Evolutionary conservation across 345 rosid species (phyloP), one percentile per base, ranked within the genome.

Genomic region (Melaleuca alternifolia): DNA sequence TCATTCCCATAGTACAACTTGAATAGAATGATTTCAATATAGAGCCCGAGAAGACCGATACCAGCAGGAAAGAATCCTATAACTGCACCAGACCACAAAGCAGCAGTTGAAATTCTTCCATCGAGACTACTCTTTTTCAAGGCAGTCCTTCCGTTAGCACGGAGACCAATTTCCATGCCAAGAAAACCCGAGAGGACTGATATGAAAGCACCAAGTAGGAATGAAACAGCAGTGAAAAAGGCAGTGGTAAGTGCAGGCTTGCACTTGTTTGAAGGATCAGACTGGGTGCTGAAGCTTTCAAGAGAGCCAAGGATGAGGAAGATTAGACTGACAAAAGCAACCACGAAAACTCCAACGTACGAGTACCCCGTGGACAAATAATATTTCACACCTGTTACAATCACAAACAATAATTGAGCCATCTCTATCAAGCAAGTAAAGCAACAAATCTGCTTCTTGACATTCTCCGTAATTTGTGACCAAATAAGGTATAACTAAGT

Each of bases 41-140:
- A 65, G 33, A 85, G 86, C 48, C 30, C 82, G 56, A 85, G 21
- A 65, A 85, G 86, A 71, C 86, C 51, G 33, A 10, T 51, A 50
- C 83, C 83, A 65, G 86, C 83, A 16, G 65, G 51, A 54, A 85
- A 33, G 51, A 71, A 33, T n/a, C 86, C 83, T 83, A 85, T 85
- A 11, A 20, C 62, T 65, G 83, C 86, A 85, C 83, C 86, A 33
- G 51, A 71, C 83, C 83, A 65, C 50, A 71, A 85, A 85, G 83
- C 86, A 26, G 46, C 83, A 85, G 24, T 84, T 23, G 76, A 76
- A 37, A 2, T 41, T 41, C 41, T 41, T 41, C 41, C 86, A 37
- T 89, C 91, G 21, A 91, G 90, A 71, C 86, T 91, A 51, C 90
- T 90, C 51, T 91, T 91, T 87, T 90, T 91, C 86, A 90, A 84